Conservation (phyloP, 2,329 filamentous ascomycete genomes). For the Aspergillus ibericus region DNA sequence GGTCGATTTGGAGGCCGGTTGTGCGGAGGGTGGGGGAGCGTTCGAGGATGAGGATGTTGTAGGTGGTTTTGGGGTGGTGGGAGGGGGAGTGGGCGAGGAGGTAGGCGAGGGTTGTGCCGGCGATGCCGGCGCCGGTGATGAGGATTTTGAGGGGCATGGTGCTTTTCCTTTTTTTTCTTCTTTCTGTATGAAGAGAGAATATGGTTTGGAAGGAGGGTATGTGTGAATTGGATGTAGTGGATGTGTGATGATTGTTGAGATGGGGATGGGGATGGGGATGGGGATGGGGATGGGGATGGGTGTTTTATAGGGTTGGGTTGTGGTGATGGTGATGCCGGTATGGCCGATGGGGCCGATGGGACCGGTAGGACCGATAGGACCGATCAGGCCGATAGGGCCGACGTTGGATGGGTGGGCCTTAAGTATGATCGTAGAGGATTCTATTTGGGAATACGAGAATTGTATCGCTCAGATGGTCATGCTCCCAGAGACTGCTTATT, state of each 20-base stretch:
- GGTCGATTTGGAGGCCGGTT: conserved; percentile 56
- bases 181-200: no score
- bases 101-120: conserved; percentile 50
- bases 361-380: not conserved
- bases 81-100: conserved; percentile 50
- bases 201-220: not conserved
- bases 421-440: no score
- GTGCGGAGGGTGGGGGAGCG: conserved; percentile 44
- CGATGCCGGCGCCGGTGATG: conserved; percentile 46
- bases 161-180: no score
- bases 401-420: no score
- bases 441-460: no score
- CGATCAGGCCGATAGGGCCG: not conserved
- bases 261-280: not conserved
- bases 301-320: no score
- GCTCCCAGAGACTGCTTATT: no score
- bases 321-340: not conserved
- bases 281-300: no score
- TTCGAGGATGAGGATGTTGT: conserved; percentile 45
- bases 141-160: conserved; percentile 45
- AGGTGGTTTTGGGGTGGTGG: conserved; percentile 31
- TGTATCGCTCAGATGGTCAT: no score
- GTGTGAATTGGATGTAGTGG: not conserved
- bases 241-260: not conserved
- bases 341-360: not conserved